Base-by-base conservation (phyloP, 768 basidiomycete species). In the Boletales sp. region DNA sequence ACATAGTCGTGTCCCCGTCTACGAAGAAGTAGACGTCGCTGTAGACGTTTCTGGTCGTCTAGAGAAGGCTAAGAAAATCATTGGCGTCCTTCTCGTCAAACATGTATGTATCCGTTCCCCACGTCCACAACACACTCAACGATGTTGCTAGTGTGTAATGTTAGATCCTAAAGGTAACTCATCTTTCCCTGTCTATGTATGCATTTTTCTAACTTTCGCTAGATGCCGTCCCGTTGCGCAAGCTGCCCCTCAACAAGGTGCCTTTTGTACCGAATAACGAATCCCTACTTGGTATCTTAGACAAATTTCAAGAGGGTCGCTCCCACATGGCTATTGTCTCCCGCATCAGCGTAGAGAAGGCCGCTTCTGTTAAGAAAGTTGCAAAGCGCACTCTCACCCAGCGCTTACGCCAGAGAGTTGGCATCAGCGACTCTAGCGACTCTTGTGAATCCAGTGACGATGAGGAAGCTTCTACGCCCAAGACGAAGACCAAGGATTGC, bases 291-390 rank as follows among this genome's bases (percentile, higher is more conserved):
- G 83, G 87, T 21, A 89, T 93, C 53, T 75, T 94, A 30, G 91
- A 94, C 65, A 86, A 77, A 52, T 94, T 94, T 66, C 91, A 94
- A 65, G 90, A 92, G 61, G 92, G 90, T 5, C 78, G 90, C 29
- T 90, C 87, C 37, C 92, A 95, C 64, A 94, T 95, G 81, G 92
- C 92, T 18, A 87, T 94, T 57, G 90, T 94, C 46, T 84, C 83
- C 53, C 81, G 89, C 40, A 81, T 87, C 57, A 86, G 83, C 45
- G 76, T 76, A 12, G 82, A 85, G 50, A 85, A 83, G 67, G 87
- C 87, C 15, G 76, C 81, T n/a, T 84, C 83, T 45, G 83, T 92
- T 48, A 92, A 91, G 77, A 80, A 88, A 56, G 87, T 83, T 5
- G 89, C 89, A 37, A 92, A 91, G 62, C 79, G 80, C 43, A 84